phyloP scores from a whole-genome alignment of 805 yeast genomes.

The Scheffersomyces coipomensis region DNA sequence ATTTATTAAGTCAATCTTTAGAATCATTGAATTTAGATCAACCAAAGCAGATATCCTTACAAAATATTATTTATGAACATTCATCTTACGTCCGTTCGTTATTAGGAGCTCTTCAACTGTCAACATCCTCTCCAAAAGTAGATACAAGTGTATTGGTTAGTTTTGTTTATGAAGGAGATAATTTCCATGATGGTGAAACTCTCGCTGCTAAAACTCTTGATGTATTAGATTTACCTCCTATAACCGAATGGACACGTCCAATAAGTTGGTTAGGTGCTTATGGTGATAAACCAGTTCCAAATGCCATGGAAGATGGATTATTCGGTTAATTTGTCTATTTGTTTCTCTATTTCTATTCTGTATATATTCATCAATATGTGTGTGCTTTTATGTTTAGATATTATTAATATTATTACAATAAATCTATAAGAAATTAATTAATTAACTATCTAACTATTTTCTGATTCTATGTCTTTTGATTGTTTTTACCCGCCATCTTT shows the following conservation, averaged over 20 bases:
- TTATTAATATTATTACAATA: too few species aligned
- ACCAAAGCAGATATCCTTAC: neutral
- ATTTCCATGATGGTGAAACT: constrained; percentile 63
- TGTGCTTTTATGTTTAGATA: too few species aligned
- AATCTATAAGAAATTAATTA: too few species aligned
- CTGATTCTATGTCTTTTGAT: too few species aligned
- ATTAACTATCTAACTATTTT: too few species aligned
- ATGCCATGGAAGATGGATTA: constrained; percentile 74
- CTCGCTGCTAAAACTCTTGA: constrained; percentile 41
- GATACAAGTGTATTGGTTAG: constrained; percentile 5
- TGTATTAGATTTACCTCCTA: constrained; percentile 14
- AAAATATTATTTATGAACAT: constrained; percentile 7
- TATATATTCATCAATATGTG: too few species aligned
- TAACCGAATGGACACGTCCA: constrained; percentile 50
- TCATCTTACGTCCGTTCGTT: constrained; percentile 9
- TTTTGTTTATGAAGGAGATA: constrained; percentile 86
- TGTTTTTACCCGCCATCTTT: constrained; percentile 3
- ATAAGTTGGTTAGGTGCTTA: constrained; percentile 83
- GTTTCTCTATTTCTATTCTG: too few species aligned
- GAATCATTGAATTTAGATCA: constrained; percentile 18
- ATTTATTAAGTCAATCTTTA: constrained; percentile 27
- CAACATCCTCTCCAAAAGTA: constrained; percentile 1
- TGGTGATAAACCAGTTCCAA: constrained; percentile 67
- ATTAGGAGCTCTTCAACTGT: constrained; percentile 4
- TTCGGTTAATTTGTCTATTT: constrained; percentile 49